phyloP scores from a whole-genome alignment of 2,329 filamentous ascomycete species.

The Tetracladium maxilliforme region DNA sequence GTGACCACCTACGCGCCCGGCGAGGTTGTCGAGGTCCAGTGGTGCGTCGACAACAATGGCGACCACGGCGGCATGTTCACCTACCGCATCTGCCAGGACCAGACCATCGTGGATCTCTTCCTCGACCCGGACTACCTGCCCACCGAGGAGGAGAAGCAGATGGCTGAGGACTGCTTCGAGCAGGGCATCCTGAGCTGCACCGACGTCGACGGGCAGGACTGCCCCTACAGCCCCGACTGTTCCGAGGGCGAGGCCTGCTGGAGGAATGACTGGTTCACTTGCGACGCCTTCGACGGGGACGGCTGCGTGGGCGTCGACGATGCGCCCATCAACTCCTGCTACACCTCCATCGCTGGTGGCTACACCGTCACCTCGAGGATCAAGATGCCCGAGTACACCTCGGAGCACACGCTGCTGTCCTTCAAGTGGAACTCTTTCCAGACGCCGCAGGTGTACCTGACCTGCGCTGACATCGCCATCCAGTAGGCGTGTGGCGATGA shows the following conservation, averaged over 20 bases:
- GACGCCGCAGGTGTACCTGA: constrained; percentile 35
- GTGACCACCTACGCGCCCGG: constrained; percentile 29
- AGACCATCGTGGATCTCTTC: constrained; percentile 32
- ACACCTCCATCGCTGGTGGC: constrained; percentile 34
- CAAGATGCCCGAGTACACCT: constrained; percentile 29
- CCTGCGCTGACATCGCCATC: constrained; percentile 36
- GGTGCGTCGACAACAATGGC: constrained; percentile 40
- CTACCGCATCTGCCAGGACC: constrained; percentile 37
- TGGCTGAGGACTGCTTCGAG: constrained; percentile 35
- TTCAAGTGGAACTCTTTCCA: constrained; percentile 41
- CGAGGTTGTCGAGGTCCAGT: constrained; percentile 31
- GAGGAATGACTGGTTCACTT: constrained; percentile 39
- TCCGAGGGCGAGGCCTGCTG: constrained; percentile 24
- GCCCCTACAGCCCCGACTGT: constrained; percentile 32
- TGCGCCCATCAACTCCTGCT: constrained; percentile 26
- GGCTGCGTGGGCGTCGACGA: constrained; percentile 28
- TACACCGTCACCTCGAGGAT: constrained; percentile 37
- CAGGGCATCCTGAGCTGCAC: constrained; percentile 29
- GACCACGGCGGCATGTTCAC: constrained; percentile 41
- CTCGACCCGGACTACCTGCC: constrained; percentile 29
- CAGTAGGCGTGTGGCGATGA: no score
- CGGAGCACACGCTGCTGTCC: constrained; percentile 32
- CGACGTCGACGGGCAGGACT: constrained; percentile 31
- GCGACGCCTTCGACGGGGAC: constrained; percentile 24
- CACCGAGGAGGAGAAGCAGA: constrained; percentile 34